These are phyloP conservation scores for Termitomyces eurrhizus DNA, from an alignment of 768 basidiomycete genomes.

Conservation along the genomic window DNA sequence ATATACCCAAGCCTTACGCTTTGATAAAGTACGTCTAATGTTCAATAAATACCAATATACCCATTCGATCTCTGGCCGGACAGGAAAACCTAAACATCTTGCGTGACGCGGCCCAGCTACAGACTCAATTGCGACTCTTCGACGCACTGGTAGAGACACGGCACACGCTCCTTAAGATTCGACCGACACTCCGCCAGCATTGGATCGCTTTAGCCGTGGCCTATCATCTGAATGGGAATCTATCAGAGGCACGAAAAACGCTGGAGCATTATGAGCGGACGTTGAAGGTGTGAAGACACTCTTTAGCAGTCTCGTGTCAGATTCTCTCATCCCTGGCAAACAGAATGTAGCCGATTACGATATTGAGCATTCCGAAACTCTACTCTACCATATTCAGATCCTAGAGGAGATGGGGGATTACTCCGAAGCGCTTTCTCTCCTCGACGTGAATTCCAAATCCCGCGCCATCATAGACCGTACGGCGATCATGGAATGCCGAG, in stretches of 20 bases:
- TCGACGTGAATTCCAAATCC: conserved; percentile 63
- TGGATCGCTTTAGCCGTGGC: conserved; percentile 92
- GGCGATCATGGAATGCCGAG: conserved; percentile 63
- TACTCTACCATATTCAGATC: conserved; percentile 72
- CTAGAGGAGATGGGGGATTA: conserved; percentile 71
- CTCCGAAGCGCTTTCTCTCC: conserved; percentile 53
- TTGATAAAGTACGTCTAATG: conserved; percentile 69
- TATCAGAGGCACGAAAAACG: conserved; percentile 63
- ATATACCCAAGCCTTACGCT: conserved; percentile 83
- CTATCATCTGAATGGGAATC: conserved; percentile 78
- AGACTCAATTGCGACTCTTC: conserved; percentile 82
- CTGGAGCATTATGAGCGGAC: conserved; percentile 68
- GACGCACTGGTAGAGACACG: conserved; percentile 79
- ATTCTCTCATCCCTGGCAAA: neutral
- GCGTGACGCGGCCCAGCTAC: conserved; percentile 84
- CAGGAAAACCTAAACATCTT: conserved; percentile 95
- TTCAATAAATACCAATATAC: conserved; percentile 1
- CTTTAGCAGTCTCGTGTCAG: neutral
- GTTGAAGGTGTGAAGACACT: conserved; percentile 55
- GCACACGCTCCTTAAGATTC: conserved; percentile 69
- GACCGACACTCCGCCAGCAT: conserved; percentile 80
- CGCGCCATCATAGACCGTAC: conserved; percentile 69
- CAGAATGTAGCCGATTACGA: conserved; percentile 79
- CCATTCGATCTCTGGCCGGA: conserved; percentile 5
- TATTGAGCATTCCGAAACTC: conserved; percentile 77